Percentiles rank a stretch among this genome's conserved stretches.
Evolutionary conservation across 1,139 yeast species (phyloP).

Genomic region (Hemisphaericaspora subhashii): DNA sequence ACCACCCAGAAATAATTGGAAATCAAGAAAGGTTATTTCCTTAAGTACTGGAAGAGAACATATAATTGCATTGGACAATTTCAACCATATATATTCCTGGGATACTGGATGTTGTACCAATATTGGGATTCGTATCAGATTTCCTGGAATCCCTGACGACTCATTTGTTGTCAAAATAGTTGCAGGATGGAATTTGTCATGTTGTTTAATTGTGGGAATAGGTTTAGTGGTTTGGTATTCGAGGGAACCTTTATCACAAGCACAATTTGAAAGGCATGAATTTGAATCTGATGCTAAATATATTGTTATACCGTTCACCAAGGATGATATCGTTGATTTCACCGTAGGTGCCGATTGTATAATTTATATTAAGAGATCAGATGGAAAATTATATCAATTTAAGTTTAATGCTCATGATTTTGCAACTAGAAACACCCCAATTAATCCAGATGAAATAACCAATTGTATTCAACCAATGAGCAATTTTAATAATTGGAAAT

Average conservation of each 20-base stretch:
- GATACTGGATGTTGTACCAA: conserved; percentile 47
- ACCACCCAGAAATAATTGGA: conserved; percentile 19
- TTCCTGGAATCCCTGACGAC: conserved; percentile 25
- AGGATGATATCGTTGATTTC: conserved; percentile 50
- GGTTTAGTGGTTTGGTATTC: conserved; percentile 66
- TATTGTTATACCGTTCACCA: conserved; percentile 41
- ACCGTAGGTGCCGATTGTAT: conserved; percentile 54
- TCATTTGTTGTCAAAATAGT: conserved; percentile 35
- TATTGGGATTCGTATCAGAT: conserved; percentile 49
- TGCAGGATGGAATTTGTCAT: conserved; percentile 72
- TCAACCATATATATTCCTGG: conserved; percentile 61
- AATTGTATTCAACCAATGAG: conserved; percentile 14
- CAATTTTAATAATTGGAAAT: conserved; percentile 34
- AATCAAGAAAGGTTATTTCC: conserved; percentile 36
- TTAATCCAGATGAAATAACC: conserved; percentile 8
- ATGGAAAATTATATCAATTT: conserved; percentile 47
- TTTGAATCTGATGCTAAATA: conserved; percentile 35
- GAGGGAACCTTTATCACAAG: conserved; percentile 35
- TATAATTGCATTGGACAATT: conserved; percentile 59
- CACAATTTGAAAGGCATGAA: conserved; percentile 19
- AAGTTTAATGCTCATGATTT: conserved; percentile 27
- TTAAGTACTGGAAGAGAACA: conserved; percentile 69
- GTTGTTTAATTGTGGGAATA: conserved; percentile 47
- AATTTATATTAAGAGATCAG: conserved; percentile 43
- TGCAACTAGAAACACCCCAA: conserved; percentile 8